Evolutionary conservation across 2,329 filamentous ascomycete species (phyloP), one percentile per base, ranked within the genome.

Genomic region (Colletotrichum eleusines): DNA sequence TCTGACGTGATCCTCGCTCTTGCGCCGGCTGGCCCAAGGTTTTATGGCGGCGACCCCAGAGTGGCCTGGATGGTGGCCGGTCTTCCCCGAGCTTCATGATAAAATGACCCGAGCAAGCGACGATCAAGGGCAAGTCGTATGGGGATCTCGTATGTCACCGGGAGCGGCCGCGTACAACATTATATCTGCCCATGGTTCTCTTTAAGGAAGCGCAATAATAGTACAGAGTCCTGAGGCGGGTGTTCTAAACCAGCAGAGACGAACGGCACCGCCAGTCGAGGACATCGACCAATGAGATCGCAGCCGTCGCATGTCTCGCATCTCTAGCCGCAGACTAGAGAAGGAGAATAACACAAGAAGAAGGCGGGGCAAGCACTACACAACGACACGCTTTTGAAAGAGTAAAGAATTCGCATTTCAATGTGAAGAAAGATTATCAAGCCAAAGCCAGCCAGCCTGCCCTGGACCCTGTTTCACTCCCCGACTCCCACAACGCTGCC

Each of bases 401-500:
- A 50, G 31, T 16, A 60, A 28, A n/a, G 23, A 33, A 53, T 54
- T 64, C 53, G 51, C 51, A 65, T 64, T 68, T 58, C 35, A 35
- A 68, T 53, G 38, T 33, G 66, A 44, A 35, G 23, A 31, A 61
- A 46, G 40, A 67, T 62, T 67, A 57, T 67, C 50, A 51, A 54
- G 35, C 48, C 35, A 60, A 62, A 62, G 69, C 65, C 63, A 64
- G 58, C 71, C 71, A 26, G 64, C 68, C 64, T 72, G 66, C 71
- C 64, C 69, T 59, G 57, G 53, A 38, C 57, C 57, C 60, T 54
- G 60, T 51, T 69, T 72, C 72, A 73, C 72, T 73, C 72, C 72
- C 72, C 70, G 72, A 73, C 72, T 73, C 72, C 71, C 70, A 72
- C 72, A 72, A 70, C 70, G 71, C 70, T 72, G 72, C 72, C 72